Evolutionary conservation across 345 rosid species (phyloP).

Genomic region (Combretum micranthum): DNA sequence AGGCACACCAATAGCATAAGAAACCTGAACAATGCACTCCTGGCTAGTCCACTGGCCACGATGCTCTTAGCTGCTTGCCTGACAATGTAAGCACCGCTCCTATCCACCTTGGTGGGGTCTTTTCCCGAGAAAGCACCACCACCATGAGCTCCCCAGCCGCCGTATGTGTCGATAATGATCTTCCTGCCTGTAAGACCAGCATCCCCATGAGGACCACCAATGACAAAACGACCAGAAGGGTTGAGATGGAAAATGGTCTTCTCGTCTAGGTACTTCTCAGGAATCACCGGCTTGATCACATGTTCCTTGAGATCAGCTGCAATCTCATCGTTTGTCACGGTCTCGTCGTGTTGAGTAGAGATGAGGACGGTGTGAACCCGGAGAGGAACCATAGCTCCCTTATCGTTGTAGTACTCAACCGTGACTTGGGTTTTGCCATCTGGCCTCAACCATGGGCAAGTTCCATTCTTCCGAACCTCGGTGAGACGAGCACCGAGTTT

Average conservation of each 20-base stretch:
- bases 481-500: constrained; percentile 73
- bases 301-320: constrained; percentile 54
- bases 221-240: constrained; percentile 77
- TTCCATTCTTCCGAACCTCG: constrained; percentile 55
- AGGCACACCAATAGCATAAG: constrained; percentile 58
- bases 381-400: constrained; percentile 46
- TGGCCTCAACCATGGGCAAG: constrained; percentile 47
- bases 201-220: constrained; percentile 78
- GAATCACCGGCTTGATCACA: constrained; percentile 68
- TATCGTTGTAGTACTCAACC: constrained; percentile 48
- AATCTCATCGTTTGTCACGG: constrained; percentile 49
- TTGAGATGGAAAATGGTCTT: constrained; percentile 81
- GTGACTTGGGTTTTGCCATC: constrained; percentile 60
- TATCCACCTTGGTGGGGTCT: constrained; percentile 73
- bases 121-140: constrained; percentile 86
- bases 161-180: constrained; percentile 76
- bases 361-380: constrained; percentile 53
- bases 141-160: constrained; percentile 81
- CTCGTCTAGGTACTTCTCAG: constrained; percentile 68
- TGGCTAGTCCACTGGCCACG: constrained; percentile 46
- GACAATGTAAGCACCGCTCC: constrained; percentile 74
- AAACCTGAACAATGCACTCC: constrained; percentile 58
- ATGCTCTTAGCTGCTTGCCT: constrained; percentile 62
- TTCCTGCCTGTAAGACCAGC: constrained; percentile 81
- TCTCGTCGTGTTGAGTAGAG: constrained; percentile 53